A percentile compares a stretch with the other conserved stretches of the same genome.
phyloP scores from a whole-genome alignment of 1,284 basidiomycete species.

The Thelephora terrestris region DNA sequence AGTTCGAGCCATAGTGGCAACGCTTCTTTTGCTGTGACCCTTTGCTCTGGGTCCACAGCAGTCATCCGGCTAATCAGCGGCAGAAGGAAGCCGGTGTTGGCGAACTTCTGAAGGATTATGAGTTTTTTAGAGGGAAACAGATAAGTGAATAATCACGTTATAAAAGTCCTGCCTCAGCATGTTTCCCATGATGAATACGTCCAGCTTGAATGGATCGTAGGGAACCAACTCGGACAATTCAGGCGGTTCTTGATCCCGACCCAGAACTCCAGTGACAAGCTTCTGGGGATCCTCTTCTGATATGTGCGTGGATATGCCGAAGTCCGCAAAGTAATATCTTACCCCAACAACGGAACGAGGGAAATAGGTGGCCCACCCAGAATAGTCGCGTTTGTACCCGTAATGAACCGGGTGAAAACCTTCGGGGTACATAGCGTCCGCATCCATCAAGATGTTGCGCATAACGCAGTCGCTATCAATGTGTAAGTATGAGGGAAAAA shows the following conservation, averaged over 20 bases:
- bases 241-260: slow-evolving; percentile 17
- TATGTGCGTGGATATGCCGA: slow-evolving; percentile 11
- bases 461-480: slow-evolving; percentile 13
- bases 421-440: slow-evolving; percentile 12
- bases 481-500: neutral
- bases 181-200: slow-evolving; percentile 21
- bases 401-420: slow-evolving; percentile 16
- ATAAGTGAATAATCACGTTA: slow-evolving; percentile 5
- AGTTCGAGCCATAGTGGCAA: slow-evolving; percentile 3
- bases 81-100: slow-evolving; percentile 14
- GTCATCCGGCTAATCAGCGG: slow-evolving; percentile 15
- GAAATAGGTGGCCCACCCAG: neutral
- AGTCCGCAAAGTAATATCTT: slow-evolving; percentile 13
- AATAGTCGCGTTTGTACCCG: slow-evolving; percentile 6
- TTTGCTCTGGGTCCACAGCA: slow-evolving; percentile 8
- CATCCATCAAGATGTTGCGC: slow-evolving; percentile 21
- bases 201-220: slow-evolving; percentile 24
- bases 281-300: slow-evolving; percentile 1
- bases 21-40: slow-evolving; percentile 11
- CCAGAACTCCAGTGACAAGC: slow-evolving; percentile 10
- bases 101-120: slow-evolving; percentile 10
- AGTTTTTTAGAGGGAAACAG: neutral
- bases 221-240: slow-evolving; percentile 17
- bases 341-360: slow-evolving; percentile 3
- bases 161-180: slow-evolving; percentile 9